Base-by-base conservation (phyloP, 768 basidiomycete species). In the Amanita polypyramis region DNA sequence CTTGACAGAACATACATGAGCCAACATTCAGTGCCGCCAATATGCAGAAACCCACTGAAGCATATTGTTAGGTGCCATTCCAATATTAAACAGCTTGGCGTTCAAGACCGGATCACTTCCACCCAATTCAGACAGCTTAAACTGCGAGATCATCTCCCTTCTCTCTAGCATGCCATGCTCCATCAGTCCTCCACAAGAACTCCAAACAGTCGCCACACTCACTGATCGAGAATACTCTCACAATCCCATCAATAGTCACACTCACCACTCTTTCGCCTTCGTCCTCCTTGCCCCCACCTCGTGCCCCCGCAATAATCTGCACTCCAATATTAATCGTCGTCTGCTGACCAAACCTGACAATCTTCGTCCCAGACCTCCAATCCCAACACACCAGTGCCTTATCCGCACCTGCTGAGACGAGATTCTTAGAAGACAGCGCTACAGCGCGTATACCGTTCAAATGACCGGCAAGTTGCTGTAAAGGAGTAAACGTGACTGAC, bases 251-350 rank as follows among this genome's bases (percentile, higher is more conserved):
- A 54, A 95, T 90, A 2, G 91, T 94, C 23, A 93, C 85, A 49
- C 89, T 76, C n/a, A 93, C 84, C 17, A 94, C 82, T 27, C 85
- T 72, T 62, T 94, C 91, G 8, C 86, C 85, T 52, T 85, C 85
- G 20, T 65, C 52, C 55, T 62, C 62, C 38, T 57, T 63, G 8
- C 62, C 62, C 17, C 47, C 57, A 27, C 25, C 7, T 27, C 25
- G 25, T 50, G 52, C 66, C 17, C 75, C 73, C 34, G 76, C 74
- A 27, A 92, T 76, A 23, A 94, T 75, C 64, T 92, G 89, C 21
- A 95, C 86, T 7, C 91, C 92, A 43, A 92, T 86, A 57, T 89
- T 91, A 55, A 91, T 77, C 5, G 89, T 94, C 8, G 89, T 94
- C 66, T 93, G 90, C 60, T 95, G 92, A 1, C 91, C 92, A 55